Evolutionary conservation across 1,284 basidiomycete species (phyloP), one percentile per base, ranked within the genome.

Genomic region (Melampsora americana): DNA sequence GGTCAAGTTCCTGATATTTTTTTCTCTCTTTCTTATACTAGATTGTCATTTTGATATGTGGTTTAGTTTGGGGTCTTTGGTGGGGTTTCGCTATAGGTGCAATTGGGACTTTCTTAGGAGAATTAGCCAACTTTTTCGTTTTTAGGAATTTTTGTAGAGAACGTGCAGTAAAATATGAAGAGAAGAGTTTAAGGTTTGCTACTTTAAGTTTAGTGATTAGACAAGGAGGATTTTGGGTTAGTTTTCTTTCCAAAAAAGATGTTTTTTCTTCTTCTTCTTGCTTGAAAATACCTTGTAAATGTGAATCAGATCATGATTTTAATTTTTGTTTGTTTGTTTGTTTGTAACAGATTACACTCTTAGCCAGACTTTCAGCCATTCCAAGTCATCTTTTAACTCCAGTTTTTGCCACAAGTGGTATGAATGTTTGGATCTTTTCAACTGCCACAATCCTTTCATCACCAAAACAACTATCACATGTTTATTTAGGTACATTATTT

Each of bases 21-120:
- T 35, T 35, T 35, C n/a, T n/a, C n/a, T 35, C 35, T 35, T 35
- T 35, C 5, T 35, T 35, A 35, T n/a, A 35, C 35, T 35, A 48
- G 72, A 80, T 83, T 66, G 79, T 83, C 12, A 80, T 81, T 32
- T 78, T 83, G 28, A 78, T 82, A 30, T 79, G 80, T 20, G 83
- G 83, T 18, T 75, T 84, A 5, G 82, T 84, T 7, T 84, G 82
- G 82, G 84, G 84, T n/a, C 68, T 84, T 20, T 80, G 82, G 35
- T 77, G 79, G 42, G 83, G 83, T 2, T 83, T 82, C 70, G 80
- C 79, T 0, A 83, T 84, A 62, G 81, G 80, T 2, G 79, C 79
- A 3, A 79, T 79, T 2, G 83, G 83, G 6, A 77, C 76, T 0
- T 64, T 73, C 23, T 50, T 83, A 3, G 83, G 83, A 50, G 83